These are phyloP conservation scores for Sporothrix luriei DNA, from an alignment of 2,329 filamentous ascomycete species.

Conservation along the genomic window DNA sequence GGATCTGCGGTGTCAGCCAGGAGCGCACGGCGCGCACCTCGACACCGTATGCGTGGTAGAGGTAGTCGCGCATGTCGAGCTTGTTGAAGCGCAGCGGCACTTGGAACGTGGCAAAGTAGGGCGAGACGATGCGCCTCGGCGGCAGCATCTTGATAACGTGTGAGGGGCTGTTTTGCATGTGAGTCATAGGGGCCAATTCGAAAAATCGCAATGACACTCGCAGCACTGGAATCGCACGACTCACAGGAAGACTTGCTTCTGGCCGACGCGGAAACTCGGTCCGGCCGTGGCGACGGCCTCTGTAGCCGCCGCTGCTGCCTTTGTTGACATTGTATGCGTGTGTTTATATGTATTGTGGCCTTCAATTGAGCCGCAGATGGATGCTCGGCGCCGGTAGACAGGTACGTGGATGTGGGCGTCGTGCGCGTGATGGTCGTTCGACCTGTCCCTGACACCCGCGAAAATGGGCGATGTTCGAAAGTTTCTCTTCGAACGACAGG, in stretches of 20 bases:
- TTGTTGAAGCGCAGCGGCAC: conserved; percentile 94
- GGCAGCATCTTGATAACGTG: conserved; percentile 79
- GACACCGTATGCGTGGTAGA: conserved; percentile 82
- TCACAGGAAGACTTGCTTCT: conserved; percentile 60
- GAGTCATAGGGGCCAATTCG: neutral
- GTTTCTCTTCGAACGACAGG: conserved; percentile 25
- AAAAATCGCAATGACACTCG: neutral
- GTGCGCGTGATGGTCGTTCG: conserved; percentile 7
- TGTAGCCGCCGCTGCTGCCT: conserved; percentile 45
- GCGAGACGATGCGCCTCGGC: conserved; percentile 67
- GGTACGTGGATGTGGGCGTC: neutral
- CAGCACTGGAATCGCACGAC: conserved; percentile 36
- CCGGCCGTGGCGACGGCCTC: conserved; percentile 43
- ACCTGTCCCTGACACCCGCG: neutral
- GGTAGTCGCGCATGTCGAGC: conserved; percentile 93
- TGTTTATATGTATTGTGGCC: neutral
- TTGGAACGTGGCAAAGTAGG: conserved; percentile 83
- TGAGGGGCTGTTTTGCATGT: conserved; percentile 67
- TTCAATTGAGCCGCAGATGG: neutral
- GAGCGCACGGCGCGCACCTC: conserved; percentile 73
- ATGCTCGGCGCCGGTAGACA: too few species aligned
- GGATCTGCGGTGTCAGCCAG: conserved; percentile 70
- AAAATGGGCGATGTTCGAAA: conserved; percentile 28
- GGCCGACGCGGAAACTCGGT: conserved; percentile 52
- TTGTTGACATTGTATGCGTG: conserved; percentile 36